These are phyloP conservation scores for Pythium chondricola DNA, from an alignment of 352 stramenopile genomes.

Conservation along the genomic window DNA sequence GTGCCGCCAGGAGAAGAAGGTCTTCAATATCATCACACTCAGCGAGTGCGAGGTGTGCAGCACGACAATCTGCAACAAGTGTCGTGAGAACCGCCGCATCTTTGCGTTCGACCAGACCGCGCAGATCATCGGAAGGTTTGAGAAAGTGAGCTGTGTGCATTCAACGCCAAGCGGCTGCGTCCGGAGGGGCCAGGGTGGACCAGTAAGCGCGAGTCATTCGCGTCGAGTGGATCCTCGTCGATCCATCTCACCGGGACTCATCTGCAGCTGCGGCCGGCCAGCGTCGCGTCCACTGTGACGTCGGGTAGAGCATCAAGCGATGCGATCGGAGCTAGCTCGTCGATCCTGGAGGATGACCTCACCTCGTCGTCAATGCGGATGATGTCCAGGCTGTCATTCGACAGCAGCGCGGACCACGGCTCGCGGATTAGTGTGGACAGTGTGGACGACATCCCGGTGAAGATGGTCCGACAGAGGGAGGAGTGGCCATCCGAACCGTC, in stretches of 20 bases:
- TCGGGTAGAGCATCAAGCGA: constrained; percentile 2
- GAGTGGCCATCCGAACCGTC: neutral
- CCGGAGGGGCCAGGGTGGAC: constrained; percentile 5
- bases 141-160: constrained; percentile 7
- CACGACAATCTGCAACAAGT: constrained; percentile 23
- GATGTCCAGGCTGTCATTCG: neutral
- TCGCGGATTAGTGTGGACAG: constrained; percentile 4
- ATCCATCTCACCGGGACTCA: neutral
- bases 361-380: too few species aligned
- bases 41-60: constrained; percentile 24
- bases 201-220: constrained; percentile 1
- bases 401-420: neutral
- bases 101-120: constrained; percentile 19
- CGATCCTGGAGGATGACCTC: too few species aligned
- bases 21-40: constrained; percentile 22
- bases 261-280: constrained; percentile 3
- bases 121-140: constrained; percentile 8
- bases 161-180: constrained; percentile 2
- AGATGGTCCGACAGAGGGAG: neutral
- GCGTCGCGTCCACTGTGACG: constrained; percentile 4
- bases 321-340: neutral
- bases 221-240: neutral
- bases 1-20: constrained; percentile 30
- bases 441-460: constrained; percentile 1
- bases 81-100: constrained; percentile 26